Percentiles rank a stretch among this genome's conserved stretches.
These are phyloP conservation scores for Chloropicon primus DNA, from an alignment of 139 green algal genomes.

Conservation along the genomic window DNA sequence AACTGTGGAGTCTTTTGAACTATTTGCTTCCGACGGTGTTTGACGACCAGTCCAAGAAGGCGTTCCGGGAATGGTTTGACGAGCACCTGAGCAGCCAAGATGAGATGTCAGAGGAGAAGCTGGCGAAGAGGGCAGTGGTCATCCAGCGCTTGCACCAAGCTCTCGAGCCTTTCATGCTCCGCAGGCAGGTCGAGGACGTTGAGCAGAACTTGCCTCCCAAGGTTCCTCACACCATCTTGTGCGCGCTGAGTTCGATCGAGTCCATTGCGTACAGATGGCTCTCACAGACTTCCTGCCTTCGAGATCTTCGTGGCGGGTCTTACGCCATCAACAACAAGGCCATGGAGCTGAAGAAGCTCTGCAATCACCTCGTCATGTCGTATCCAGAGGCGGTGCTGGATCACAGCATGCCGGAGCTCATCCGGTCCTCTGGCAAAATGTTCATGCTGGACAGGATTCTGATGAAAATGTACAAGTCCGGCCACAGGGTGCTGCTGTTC, in stretches of 20 bases:
- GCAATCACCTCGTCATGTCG: slow-evolving; percentile 87
- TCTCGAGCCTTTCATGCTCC: slow-evolving; percentile 96
- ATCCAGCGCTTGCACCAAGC: slow-evolving; percentile 78
- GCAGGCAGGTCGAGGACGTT: slow-evolving; percentile 72
- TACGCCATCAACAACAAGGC: slow-evolving; percentile 17
- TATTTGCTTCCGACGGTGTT: slow-evolving; percentile 88
- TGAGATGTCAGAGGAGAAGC: slow-evolving; percentile 29
- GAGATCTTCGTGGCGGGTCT: neutral
- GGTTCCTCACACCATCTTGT: slow-evolving; percentile 8
- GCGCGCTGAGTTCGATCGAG: neutral
- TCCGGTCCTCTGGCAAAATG: slow-evolving; percentile 82
- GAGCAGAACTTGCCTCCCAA: slow-evolving; percentile 82
- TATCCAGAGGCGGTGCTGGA: slow-evolving; percentile 45
- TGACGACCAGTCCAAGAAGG: slow-evolving; percentile 56
- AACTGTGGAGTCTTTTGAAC: slow-evolving; percentile 84
- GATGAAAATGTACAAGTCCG: slow-evolving; percentile 58
- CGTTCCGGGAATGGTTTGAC: slow-evolving; percentile 63
- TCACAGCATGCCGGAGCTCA: slow-evolving; percentile 22
- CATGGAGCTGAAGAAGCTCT: slow-evolving; percentile 95
- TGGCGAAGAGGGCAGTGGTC: slow-evolving; percentile 72
- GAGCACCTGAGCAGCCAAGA: slow-evolving; percentile 11
- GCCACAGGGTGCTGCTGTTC: slow-evolving; percentile 74
- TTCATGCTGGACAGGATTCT: slow-evolving; percentile 75
- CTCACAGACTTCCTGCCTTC: neutral
- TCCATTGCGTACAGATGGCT: neutral